Evolutionary conservation across 2,329 filamentous ascomycete species (phyloP).

Genomic region (Neonectria neomacrospora): DNA sequence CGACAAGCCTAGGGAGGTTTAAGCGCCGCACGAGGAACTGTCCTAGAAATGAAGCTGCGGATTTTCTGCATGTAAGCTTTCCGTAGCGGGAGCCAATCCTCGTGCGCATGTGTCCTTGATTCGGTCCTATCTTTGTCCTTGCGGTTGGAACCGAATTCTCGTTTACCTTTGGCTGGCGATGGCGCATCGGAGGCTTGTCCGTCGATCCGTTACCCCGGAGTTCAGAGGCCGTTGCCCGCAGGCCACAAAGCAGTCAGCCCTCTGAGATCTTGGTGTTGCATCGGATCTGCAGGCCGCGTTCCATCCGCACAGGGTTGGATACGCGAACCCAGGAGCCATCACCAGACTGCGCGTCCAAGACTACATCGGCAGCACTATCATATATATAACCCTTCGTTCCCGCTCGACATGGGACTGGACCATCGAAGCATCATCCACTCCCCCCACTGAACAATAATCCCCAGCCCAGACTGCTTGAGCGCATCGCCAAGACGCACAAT

Average conservation of each 20-base stretch:
- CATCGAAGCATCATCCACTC: slow-evolving; percentile 21
- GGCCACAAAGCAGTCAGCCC: slow-evolving; percentile 14
- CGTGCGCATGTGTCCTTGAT: not conserved
- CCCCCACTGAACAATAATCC: slow-evolving; percentile 8
- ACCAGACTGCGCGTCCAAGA: slow-evolving; percentile 1
- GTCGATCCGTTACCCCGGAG: slow-evolving; percentile 34
- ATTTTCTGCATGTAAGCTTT: not conserved
- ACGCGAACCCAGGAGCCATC: slow-evolving; percentile 12
- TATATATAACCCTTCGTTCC: slow-evolving; percentile 32
- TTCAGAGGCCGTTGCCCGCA: not conserved
- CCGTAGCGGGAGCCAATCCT: too few relatives aligned
- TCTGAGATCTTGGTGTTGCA: slow-evolving; percentile 34
- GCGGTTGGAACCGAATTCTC: not conserved
- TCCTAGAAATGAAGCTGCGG: not conserved
- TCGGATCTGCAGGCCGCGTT: slow-evolving; percentile 38
- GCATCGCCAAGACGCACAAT: slow-evolving; percentile 31
- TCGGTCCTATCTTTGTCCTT: not conserved
- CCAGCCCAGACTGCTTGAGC: slow-evolving; percentile 12
- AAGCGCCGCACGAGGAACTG: not conserved
- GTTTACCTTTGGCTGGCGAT: not conserved
- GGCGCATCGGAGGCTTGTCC: slow-evolving; percentile 35
- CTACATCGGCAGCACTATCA: not conserved
- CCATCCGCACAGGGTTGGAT: slow-evolving; percentile 28
- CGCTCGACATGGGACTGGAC: slow-evolving; percentile 4
- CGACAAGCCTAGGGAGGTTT: not conserved